Evolutionary conservation across 345 rosid genomes (phyloP).

Genomic region (Carallia brachiata): DNA sequence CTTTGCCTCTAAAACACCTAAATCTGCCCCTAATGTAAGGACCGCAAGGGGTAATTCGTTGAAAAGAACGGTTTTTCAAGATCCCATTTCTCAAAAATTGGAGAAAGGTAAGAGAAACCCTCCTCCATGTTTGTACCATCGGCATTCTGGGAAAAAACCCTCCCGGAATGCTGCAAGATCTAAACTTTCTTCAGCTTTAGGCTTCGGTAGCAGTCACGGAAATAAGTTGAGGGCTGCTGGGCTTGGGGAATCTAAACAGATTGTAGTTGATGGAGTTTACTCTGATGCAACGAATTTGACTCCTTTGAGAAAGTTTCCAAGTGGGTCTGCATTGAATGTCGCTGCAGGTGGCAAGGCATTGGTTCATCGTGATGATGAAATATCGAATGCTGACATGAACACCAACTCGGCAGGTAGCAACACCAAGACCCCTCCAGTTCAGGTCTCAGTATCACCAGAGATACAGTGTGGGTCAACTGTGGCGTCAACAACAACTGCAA

Average conservation of each 20-base stretch:
- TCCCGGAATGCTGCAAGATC: constrained; percentile 15
- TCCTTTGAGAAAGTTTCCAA: constrained; percentile 49
- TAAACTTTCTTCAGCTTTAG: constrained; percentile 23
- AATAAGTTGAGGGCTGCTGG: constrained; percentile 28
- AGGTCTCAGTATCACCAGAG: constrained; percentile 89
- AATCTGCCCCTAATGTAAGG: constrained; percentile 44
- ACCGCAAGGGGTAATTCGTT: constrained; percentile 21
- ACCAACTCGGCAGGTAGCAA: constrained; percentile 17
- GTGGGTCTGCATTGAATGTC: constrained; percentile 31
- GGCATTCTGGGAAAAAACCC: constrained; percentile 37
- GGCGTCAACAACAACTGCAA: constrained; percentile 11
- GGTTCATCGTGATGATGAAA: constrained; percentile 26
- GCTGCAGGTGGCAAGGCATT: constrained; percentile 17
- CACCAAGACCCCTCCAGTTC: constrained; percentile 77
- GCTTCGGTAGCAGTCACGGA: constrained; percentile 6
- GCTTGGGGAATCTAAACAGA: constrained; percentile 23
- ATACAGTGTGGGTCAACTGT: constrained; percentile 56
- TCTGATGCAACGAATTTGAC: constrained; percentile 36
- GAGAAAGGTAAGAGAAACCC: constrained; percentile 28
- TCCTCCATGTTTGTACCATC: constrained; percentile 19
- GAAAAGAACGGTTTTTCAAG: constrained; percentile 11
- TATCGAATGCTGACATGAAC: constrained; percentile 20
- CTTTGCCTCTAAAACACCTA: constrained; percentile 39
- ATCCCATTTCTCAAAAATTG: constrained; percentile 23
- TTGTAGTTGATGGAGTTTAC: constrained; percentile 18